Evolutionary conservation across 345 rosid species (phyloP).

Genomic region (Rhodamnia rubescens): DNA sequence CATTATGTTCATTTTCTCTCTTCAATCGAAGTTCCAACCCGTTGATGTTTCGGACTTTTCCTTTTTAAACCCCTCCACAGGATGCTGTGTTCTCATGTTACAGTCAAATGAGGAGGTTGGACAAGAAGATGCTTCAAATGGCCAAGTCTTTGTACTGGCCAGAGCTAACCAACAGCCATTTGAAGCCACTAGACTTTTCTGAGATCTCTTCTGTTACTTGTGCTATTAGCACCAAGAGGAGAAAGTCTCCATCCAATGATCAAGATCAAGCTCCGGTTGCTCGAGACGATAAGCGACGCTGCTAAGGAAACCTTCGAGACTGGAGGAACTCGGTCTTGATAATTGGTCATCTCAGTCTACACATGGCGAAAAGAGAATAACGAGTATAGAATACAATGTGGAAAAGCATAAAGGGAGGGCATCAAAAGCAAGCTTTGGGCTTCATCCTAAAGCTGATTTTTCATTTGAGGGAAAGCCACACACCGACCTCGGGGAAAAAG

Average conservation of each 20-base stretch:
- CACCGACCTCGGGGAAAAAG: not conserved
- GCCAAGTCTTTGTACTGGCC: conserved; percentile 1
- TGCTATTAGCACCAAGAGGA: conserved; percentile 18
- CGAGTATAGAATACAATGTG: not conserved
- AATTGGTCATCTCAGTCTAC: not conserved
- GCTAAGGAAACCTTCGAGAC: not conserved
- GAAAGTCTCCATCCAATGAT: conserved; percentile 12
- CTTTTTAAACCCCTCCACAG: conserved; percentile 13
- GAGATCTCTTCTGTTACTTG: conserved; percentile 14
- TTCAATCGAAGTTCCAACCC: not conserved
- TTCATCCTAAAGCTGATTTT: conserved; percentile 9
- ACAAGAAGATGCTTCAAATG: conserved; percentile 3
- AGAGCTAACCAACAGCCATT: not conserved
- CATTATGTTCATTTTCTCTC: not conserved
- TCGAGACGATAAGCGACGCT: not conserved
- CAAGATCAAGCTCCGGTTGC: conserved; percentile 1
- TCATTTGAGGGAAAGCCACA: not conserved
- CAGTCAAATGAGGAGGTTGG: conserved; percentile 23
- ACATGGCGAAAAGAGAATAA: not conserved
- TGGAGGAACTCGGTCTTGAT: not conserved
- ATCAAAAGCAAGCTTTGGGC: conserved; percentile 5
- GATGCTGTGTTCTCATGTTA: conserved; percentile 42
- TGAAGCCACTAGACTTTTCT: not conserved
- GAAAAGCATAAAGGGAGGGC: not conserved
- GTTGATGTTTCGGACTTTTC: not conserved